Percentiles rank a stretch among this genome's conserved stretches.
Evolutionary conservation across 805 yeast species (phyloP).

Genomic region (Phaffomyces opuntiae): DNA sequence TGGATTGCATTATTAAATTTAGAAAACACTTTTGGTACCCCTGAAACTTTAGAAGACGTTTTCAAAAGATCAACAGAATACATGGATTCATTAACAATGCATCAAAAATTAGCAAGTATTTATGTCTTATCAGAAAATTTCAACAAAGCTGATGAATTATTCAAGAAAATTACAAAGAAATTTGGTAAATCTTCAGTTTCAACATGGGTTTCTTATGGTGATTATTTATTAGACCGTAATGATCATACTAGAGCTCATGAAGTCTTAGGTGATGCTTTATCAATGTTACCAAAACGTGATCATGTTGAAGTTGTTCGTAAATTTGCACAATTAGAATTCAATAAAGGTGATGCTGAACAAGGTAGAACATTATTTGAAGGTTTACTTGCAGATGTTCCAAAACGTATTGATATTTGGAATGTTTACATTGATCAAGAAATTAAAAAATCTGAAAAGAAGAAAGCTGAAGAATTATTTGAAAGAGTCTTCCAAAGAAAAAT

Average conservation of each 20-base stretch:
- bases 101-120: slow-evolving; percentile 71
- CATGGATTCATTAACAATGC: slow-evolving; percentile 83
- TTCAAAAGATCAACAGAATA: slow-evolving; percentile 84
- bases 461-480: slow-evolving; percentile 75
- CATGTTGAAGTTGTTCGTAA: slow-evolving; percentile 78
- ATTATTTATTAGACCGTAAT: slow-evolving; percentile 58
- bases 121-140: slow-evolving; percentile 66
- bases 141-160: slow-evolving; percentile 63
- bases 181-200: slow-evolving; percentile 63
- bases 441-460: slow-evolving; percentile 56
- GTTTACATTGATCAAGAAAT: slow-evolving; percentile 92
- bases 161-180: slow-evolving; percentile 63
- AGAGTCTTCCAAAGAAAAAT: slow-evolving; percentile 63
- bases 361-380: slow-evolving; percentile 96
- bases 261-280: slow-evolving; percentile 68
- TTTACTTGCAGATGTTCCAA: slow-evolving; percentile 79
- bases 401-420: slow-evolving; percentile 91
- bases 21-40: slow-evolving; percentile 89
- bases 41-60: slow-evolving; percentile 69
- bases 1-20: slow-evolving; percentile 94
- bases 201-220: slow-evolving; percentile 80
- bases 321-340: slow-evolving; percentile 83
- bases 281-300: slow-evolving; percentile 59
- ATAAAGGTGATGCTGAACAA: slow-evolving; percentile 86
- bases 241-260: slow-evolving; percentile 56